These are phyloP conservation scores for Hanseniaspora guilliermondii DNA, from an alignment of 805 yeast genomes.

Conservation along the genomic window DNA sequence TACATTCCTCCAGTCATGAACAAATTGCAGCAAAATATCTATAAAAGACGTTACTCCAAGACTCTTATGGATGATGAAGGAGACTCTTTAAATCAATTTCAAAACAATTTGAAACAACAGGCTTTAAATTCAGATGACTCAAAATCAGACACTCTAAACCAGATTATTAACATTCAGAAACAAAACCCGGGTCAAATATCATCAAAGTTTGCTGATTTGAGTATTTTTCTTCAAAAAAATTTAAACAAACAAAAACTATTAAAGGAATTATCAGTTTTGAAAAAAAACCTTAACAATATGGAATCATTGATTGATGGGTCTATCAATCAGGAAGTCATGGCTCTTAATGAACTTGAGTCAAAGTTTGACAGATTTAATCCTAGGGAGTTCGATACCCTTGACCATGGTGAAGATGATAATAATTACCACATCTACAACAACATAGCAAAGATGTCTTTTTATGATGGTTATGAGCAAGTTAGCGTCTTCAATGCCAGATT, in stretches of 20 bases:
- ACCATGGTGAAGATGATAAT: neutral
- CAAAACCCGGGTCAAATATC: constrained; percentile 5
- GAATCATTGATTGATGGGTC: constrained; percentile 8
- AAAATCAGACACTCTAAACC: neutral
- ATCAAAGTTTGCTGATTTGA: constrained; percentile 11
- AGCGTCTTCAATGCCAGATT: constrained; percentile 26
- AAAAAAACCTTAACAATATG: constrained; percentile 9
- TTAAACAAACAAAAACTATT: constrained; percentile 8
- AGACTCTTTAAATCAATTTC: neutral
- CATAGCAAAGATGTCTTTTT: constrained; percentile 22
- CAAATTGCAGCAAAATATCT: constrained; percentile 1
- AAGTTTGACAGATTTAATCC: constrained; percentile 11
- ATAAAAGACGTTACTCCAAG: constrained; percentile 11
- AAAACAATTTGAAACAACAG: neutral
- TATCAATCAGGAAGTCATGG: constrained; percentile 11
- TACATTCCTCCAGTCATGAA: constrained; percentile 11
- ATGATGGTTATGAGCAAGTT: constrained; percentile 24
- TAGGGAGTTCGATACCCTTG: constrained; percentile 7
- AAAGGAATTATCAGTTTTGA: constrained; percentile 6
- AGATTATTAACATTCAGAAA: neutral
- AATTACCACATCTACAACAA: constrained; percentile 5
- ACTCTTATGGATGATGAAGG: constrained; percentile 2
- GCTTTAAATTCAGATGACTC: neutral
- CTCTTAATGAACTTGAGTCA: constrained; percentile 4
- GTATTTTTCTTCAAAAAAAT: constrained; percentile 7